Base-by-base conservation (phyloP, 1,284 basidiomycete genomes). In the Mycena citricolor region DNA sequence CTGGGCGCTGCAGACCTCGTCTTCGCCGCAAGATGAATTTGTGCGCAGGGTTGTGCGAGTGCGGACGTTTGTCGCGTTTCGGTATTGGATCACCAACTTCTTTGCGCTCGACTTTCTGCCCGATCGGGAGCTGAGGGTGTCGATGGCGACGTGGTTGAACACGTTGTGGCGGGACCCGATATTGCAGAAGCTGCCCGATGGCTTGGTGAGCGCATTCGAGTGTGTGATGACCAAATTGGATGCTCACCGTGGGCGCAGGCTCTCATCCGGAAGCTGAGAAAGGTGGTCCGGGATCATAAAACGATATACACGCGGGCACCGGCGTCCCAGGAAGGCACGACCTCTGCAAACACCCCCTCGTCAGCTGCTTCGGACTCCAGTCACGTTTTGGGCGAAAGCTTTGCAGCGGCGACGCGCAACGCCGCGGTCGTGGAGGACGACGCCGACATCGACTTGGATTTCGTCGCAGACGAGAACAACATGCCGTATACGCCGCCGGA, bases 61-160 rank as follows among this genome's bases (percentile, higher is more conserved):
- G 10, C 71, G 91, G 57, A 92, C 90, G 13, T 93, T 91, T 62
- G 87, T 90, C 21, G 88, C 89, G 7, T 79, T 93, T 40, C 75
- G 88, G 35, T 90, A 89, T 59, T 93, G 91, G 90, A 62, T 93
- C 25, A 68, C 89, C 55, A 90, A 88, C 8, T 92, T 93, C 62
- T 94, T 93, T 64, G 76, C 76, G 42, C 83, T 89, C 53, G 91
- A 94, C 61, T 94, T 93, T 59, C 65, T 90, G 47, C 81, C 84
- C n/a, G 84, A 90, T 62, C 76, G 79, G 41, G 85, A 86, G 53
- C 64, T 94, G 57, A 74, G 90, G 53, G 57, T 81, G 25, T 61
- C 83, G 28, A 71, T 92, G 42, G 79, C 87, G 12, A 72, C 75
- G 41, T 92, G 89, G 89, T 60, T 94, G 42, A 94, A 94, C 61